Evolutionary conservation across 805 yeast species (phyloP).

Genomic region (Suhomyces sp.): DNA sequence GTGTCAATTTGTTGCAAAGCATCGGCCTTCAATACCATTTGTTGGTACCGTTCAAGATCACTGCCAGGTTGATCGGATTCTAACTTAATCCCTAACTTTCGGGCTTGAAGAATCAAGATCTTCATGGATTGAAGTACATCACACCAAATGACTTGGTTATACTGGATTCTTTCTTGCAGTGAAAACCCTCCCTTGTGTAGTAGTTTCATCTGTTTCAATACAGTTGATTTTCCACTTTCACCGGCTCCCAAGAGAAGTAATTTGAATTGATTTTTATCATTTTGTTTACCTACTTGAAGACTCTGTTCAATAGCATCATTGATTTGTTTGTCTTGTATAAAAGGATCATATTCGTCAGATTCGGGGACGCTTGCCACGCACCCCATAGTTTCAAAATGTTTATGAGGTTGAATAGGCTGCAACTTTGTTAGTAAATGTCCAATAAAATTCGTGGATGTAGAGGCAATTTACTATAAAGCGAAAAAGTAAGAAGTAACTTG

Average conservation of each 20-base stretch:
- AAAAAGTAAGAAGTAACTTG: no score
- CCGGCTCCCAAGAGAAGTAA: constrained; percentile 88
- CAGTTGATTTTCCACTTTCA: constrained; percentile 92
- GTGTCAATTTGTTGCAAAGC: constrained; percentile 64
- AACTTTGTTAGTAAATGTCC: no score
- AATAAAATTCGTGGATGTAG: no score
- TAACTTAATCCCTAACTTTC: constrained; percentile 59
- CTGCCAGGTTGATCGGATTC: constrained; percentile 57
- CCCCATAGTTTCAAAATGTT: constrained; percentile 73
- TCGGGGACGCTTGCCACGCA: constrained; percentile 57
- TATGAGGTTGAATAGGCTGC: no score
- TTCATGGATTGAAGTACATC: constrained; percentile 87
- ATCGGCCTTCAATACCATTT: constrained; percentile 53
- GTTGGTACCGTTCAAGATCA: constrained; percentile 46
- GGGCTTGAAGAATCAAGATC: constrained; percentile 68
- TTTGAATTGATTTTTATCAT: constrained; percentile 61
- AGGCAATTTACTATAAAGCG: no score
- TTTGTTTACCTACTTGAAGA: constrained; percentile 49
- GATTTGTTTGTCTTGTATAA: constrained; percentile 50
- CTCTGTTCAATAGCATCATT: constrained; percentile 67
- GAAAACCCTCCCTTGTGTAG: constrained; percentile 85
- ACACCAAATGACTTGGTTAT: constrained; percentile 87
- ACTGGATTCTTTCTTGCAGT: constrained; percentile 73
- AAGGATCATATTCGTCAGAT: constrained; percentile 50
- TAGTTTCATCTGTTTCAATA: constrained; percentile 81